A percentile compares a stretch with the other conserved stretches of the same genome.
Evolutionary conservation across 2,329 filamentous ascomycete species (phyloP).

Genomic region (Alternaria ethzedia): DNA sequence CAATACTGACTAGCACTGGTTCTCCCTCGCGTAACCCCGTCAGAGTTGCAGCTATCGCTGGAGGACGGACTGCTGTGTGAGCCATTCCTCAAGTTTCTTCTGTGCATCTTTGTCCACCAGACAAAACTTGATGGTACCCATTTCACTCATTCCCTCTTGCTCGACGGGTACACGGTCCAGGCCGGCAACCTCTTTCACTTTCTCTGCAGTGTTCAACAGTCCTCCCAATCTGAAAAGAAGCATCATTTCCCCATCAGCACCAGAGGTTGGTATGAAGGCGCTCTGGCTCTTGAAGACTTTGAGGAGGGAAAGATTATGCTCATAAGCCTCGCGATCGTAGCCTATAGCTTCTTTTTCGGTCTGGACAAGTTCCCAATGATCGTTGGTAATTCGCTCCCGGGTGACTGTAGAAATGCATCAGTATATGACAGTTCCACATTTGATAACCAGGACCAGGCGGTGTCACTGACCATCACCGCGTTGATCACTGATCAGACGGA

Average conservation of each 20-base stretch:
- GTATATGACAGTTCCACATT: neutral
- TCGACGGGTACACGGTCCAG: constrained; percentile 36
- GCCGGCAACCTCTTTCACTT: constrained; percentile 34
- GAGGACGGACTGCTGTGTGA: constrained; percentile 14
- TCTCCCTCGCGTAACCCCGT: neutral
- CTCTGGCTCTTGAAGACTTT: constrained; percentile 32
- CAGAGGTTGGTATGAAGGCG: constrained; percentile 23
- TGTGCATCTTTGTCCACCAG: constrained; percentile 34
- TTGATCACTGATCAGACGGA: constrained; percentile 41
- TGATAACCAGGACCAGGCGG: neutral
- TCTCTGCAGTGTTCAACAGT: constrained; percentile 28
- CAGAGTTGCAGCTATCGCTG: neutral
- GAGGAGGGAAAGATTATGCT: constrained; percentile 43
- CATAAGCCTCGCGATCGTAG: constrained; percentile 50
- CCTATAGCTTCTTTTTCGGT: constrained; percentile 40
- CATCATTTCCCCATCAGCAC: constrained; percentile 20
- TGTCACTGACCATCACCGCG: constrained; percentile 31
- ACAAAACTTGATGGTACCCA: constrained; percentile 32
- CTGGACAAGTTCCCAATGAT: constrained; percentile 45
- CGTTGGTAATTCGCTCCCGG: constrained; percentile 42
- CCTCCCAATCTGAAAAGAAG: constrained; percentile 41
- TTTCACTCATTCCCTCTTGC: constrained; percentile 30
- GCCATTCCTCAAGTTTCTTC: constrained; percentile 26
- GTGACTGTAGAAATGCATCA: constrained; percentile 21
- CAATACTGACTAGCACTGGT: neutral